A percentile compares a stretch with the other conserved stretches of the same genome.
Conservation (phyloP, 1,284 basidiomycete species). For the Naganishia cerealis region DNA sequence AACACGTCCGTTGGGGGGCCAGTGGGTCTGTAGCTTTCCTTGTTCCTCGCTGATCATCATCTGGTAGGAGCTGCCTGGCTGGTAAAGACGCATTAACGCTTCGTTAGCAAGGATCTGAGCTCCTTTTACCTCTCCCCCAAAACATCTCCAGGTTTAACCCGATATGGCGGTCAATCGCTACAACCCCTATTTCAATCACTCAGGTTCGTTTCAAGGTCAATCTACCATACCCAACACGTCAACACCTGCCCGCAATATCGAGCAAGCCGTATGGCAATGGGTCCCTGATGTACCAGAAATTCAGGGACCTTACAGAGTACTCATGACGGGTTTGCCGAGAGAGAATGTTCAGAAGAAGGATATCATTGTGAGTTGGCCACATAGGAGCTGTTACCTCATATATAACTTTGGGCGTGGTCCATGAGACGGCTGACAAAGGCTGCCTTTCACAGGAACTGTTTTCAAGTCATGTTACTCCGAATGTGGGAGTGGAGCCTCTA, state of each 20-base stretch:
- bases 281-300: constrained; percentile 20
- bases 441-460: constrained; percentile 2
- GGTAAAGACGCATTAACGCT: too few relatives aligned
- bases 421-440: not conserved
- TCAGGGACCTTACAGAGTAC: constrained; percentile 27
- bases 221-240: not conserved
- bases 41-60: too few relatives aligned
- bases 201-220: constrained; percentile 1
- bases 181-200: constrained; percentile 26
- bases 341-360: constrained; percentile 31
- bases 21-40: too few relatives aligned
- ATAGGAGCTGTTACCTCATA: not conserved
- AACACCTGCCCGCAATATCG: constrained; percentile 4
- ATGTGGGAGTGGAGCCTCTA: constrained; percentile 9
- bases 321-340: constrained; percentile 29
- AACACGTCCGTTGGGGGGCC: too few relatives aligned
- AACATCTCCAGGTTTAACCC: not conserved
- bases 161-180: constrained; percentile 28
- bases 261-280: constrained; percentile 31
- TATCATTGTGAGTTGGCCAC: constrained; percentile 28
- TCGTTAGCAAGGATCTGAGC: too few relatives aligned
- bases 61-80: too few relatives aligned
- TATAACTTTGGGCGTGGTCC: not conserved
- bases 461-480: constrained; percentile 10
- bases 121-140: not conserved